Base-by-base conservation (phyloP, 805 yeast genomes). In the Ogataea trehaloabstinens region DNA sequence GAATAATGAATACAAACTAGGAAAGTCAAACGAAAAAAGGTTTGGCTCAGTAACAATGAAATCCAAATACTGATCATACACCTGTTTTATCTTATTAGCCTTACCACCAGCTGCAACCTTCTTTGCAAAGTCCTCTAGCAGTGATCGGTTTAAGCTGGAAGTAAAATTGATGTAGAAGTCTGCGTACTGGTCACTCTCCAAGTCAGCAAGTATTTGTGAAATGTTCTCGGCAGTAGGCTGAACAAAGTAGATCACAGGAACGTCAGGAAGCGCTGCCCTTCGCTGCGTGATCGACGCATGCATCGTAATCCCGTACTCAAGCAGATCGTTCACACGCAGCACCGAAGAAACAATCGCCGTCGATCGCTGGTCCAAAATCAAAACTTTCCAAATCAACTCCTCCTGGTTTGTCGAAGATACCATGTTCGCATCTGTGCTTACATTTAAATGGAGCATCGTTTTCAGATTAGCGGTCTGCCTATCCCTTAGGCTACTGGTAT, bases 41-140 rank as follows among this genome's bases (percentile, higher is more conserved):
- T 87, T 85, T 17, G 96, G 95, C 59, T 93, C 99, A 1, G 96
- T 85, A 17, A 91, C 97, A 7, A 88, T 71, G 57, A 87, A 93
- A 63, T 91, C 90, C 46, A 91, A 69, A 63, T 90, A 93, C 63
- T 93, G 99, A 62, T 93, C 99, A 63, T 71, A 93, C 4, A 93
- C 95, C 61, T 91, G 98, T 47, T 82, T 76, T 40, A 93, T 83
- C 52, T 77, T 78, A 44, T 69, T 71, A 2, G 91, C 74, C 48
- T 82, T 82, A 0, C 89, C 89, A 12, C 79, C 70, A 34, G 77
- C 51, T 0, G 95, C 84, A 19, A 88, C 91, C 36, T 81, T 73
- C 49, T 83, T 82, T 16, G 97, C 97, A 58, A 93, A 80, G 31
- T 84, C 89, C 61, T 93, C 99, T 38, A 93, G 72, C 28, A 89